Percentiles rank a stretch among this genome's conserved stretches.
phyloP scores from a whole-genome alignment of 108 stramenopile genomes.

The Stephanodiscus minutulus region DNA sequence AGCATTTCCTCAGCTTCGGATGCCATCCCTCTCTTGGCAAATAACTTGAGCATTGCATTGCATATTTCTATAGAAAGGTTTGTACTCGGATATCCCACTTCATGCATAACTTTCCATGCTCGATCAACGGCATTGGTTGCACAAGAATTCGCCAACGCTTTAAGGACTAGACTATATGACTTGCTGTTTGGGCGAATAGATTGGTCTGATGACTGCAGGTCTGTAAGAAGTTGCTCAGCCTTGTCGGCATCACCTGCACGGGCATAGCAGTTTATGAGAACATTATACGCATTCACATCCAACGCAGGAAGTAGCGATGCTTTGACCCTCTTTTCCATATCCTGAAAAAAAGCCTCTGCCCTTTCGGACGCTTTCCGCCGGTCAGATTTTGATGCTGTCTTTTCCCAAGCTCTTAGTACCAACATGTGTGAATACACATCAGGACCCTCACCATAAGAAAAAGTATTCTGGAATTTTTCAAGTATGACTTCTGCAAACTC shows the following conservation, averaged over 20 bases:
- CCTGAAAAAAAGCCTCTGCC: constrained; percentile 25
- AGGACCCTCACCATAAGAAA: constrained; percentile 2
- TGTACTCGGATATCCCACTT: constrained; percentile 25
- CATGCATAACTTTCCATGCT: constrained; percentile 33
- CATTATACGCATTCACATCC: constrained; percentile 76
- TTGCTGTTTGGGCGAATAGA: constrained; percentile 12
- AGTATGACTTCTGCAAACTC: constrained; percentile 35
- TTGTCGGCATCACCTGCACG: constrained; percentile 56
- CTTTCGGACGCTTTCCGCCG: constrained; percentile 20
- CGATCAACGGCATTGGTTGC: constrained; percentile 20
- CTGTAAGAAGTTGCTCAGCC: constrained; percentile 60
- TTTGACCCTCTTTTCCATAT: constrained; percentile 9
- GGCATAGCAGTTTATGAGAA: constrained; percentile 77
- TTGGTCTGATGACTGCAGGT: constrained; percentile 47
- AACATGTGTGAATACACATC: constrained; percentile 30
- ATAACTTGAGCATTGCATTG: constrained; percentile 44
- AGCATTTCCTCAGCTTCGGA: constrained; percentile 28
- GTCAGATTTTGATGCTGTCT: constrained; percentile 5
- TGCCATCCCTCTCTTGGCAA: constrained; percentile 41
- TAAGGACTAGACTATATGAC: constrained; percentile 36
- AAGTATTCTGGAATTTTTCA: constrained; percentile 14
- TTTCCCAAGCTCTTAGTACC: constrained; percentile 32
- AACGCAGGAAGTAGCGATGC: constrained; percentile 9
- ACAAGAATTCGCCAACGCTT: constrained; percentile 31
- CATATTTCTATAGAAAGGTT: constrained; percentile 19